Base-by-base conservation (phyloP, 225 moss, liverwort and hornwort species). In the Pseudisothecium myosuroides region DNA sequence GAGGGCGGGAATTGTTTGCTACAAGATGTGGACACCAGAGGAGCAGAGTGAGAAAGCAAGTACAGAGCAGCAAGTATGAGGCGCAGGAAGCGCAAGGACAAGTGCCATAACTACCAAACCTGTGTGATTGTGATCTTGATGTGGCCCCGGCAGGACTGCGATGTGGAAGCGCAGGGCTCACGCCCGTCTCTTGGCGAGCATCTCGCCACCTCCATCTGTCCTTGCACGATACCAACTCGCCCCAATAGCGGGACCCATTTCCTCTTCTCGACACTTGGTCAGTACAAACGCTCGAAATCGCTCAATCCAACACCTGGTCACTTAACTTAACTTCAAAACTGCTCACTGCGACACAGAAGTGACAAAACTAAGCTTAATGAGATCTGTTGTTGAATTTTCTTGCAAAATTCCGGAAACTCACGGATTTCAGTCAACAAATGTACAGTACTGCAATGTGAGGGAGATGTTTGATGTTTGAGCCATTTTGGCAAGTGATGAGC, bases 11-110 rank as follows among this genome's bases (percentile, higher is more conserved):
- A 15, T 43, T 65, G 27, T 59, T 59, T 24, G 26, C 13, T 15
- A n/a, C n/a, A n/a, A 17, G 74, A 90, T 85, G 80, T 81, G 73
- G 88, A 85, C 88, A 85, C 56, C n/a, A 90, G 88, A 85, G 88
- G 88, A 59, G 66, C 60, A 81, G 39, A 82, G 67, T 41, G 55
- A 65, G 11, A n/a, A 88, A 74, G 43, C 63, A 62, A 32, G 43
- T 55, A 84, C 58, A 91, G 85, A 85, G 47, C 47, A 85, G 65
- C 54, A 80, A 90, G 61, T 54, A 10, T 64, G 87, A 83, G 80
- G 47, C 50, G 62, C 56, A 79, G 72, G 45, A 64, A 52, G 43
- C 22, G 62, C 52, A 41, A 78, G 83, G 61, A 69, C 80, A 88
- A 63, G 37, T 64, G 58, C 75, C 50, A 66, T 39, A 14, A 29